Percentiles rank a stretch among this genome's conserved stretches.
These are phyloP conservation scores for Tylopilus subfusipes DNA, from an alignment of 768 basidiomycete species.

Conservation along the genomic window DNA sequence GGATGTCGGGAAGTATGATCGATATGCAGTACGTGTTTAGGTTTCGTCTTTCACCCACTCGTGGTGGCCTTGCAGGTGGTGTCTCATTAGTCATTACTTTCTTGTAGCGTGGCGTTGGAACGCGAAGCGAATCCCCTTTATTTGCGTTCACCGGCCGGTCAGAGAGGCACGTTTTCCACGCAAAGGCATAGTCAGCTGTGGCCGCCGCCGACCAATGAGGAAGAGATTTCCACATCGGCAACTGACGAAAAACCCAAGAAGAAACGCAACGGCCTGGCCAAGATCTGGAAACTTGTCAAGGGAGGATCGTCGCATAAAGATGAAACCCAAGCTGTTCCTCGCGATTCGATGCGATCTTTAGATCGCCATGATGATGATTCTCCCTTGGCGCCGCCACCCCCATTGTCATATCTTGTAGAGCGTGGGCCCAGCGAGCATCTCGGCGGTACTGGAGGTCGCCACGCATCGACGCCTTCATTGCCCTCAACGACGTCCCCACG, in stretches of 20 bases:
- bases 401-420: conserved; percentile 80
- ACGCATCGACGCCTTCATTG: conserved; percentile 68
- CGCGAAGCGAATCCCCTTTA: conserved; percentile 47
- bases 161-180: conserved; percentile 32
- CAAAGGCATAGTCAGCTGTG: conserved; percentile 53
- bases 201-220: conserved; percentile 41
- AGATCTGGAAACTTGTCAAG: conserved; percentile 79
- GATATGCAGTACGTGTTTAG: conserved; percentile 79
- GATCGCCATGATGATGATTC: conserved; percentile 57
- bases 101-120: conserved; percentile 68
- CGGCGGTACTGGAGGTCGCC: conserved; percentile 42
- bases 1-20: conserved; percentile 82
- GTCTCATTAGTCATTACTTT: conserved; percentile 8
- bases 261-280: conserved; percentile 73
- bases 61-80: background rate
- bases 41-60: conserved; percentile 2
- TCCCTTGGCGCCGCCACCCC: conserved; percentile 87
- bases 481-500: conserved; percentile 58
- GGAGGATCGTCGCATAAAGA: conserved; percentile 47
- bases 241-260: conserved; percentile 61
- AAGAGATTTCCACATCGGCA: conserved; percentile 8
- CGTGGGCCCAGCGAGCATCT: conserved; percentile 53
- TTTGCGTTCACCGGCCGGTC: conserved; percentile 32
- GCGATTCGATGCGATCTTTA: conserved; percentile 39
- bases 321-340: conserved; percentile 22